These are phyloP conservation scores for Daedaleopsis sinensis DNA, from an alignment of 768 basidiomycete species.

Conservation along the genomic window DNA sequence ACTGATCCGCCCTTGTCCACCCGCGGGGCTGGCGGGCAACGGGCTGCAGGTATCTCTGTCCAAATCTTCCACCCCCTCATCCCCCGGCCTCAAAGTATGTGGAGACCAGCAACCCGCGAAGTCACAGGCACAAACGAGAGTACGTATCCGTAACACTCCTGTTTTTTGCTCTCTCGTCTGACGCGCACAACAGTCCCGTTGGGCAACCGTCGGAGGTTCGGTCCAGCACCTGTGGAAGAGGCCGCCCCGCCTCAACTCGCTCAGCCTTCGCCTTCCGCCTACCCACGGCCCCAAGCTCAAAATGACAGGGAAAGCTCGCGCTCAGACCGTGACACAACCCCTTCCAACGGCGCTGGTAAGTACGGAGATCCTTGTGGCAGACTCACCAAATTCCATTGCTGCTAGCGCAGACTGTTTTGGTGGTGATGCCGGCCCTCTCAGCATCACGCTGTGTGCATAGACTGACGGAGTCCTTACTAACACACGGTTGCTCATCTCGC, in stretches of 20 bases:
- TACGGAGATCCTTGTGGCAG: constrained; percentile 23
- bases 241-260: constrained; percentile 81
- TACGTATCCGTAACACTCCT: constrained; percentile 37
- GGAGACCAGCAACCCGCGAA: constrained; percentile 87
- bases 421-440: constrained; percentile 18
- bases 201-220: constrained; percentile 88
- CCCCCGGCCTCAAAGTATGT: constrained; percentile 51
- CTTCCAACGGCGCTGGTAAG: constrained; percentile 72
- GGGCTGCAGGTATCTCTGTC: neutral
- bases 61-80: constrained; percentile 13
- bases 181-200: constrained; percentile 59
- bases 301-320: constrained; percentile 53
- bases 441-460: constrained; percentile 28
- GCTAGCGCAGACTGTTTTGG: constrained; percentile 23
- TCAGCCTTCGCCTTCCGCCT: constrained; percentile 85
- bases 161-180: constrained; percentile 13
- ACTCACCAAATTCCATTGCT: constrained; percentile 18
- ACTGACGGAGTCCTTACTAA: constrained; percentile 58
- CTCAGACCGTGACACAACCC: constrained; percentile 68
- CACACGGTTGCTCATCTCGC: constrained; percentile 39
- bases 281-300: constrained; percentile 66
- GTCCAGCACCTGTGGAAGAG: constrained; percentile 84
- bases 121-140: constrained; percentile 94
- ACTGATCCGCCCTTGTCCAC: constrained; percentile 9
- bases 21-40: neutral